phyloP scores from a whole-genome alignment of 805 yeast species.

The Isabelozyma gotoi region DNA sequence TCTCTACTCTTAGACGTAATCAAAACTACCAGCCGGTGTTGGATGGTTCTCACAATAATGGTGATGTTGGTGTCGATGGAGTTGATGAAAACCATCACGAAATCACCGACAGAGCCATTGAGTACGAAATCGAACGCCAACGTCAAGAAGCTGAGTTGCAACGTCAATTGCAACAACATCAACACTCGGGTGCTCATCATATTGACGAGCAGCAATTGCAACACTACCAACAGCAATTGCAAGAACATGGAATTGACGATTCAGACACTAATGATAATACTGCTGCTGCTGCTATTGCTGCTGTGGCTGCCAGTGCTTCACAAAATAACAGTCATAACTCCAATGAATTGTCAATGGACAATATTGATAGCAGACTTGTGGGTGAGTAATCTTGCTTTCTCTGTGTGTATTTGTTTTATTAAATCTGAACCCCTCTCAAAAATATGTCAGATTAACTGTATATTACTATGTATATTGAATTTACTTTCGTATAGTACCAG shows the following conservation, averaged over 20 bases:
- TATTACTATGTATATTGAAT: not conserved
- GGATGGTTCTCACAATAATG: slow-evolving; percentile 1
- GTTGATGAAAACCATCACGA: slow-evolving; percentile 9
- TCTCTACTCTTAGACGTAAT: not conserved
- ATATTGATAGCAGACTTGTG: slow-evolving; percentile 44
- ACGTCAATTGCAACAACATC: slow-evolving; percentile 21
- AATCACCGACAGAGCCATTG: slow-evolving; percentile 14
- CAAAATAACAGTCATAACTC: slow-evolving; percentile 20
- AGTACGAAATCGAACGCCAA: slow-evolving; percentile 14
- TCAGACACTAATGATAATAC: slow-evolving; percentile 18
- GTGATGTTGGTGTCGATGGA: slow-evolving; percentile 7
- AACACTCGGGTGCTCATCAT: slow-evolving; percentile 19
- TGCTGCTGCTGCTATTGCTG: slow-evolving; percentile 44
- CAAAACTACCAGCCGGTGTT: slow-evolving; percentile 2
- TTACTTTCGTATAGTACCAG: not conserved
- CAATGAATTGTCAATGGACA: slow-evolving; percentile 40
- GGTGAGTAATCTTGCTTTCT: slow-evolving; percentile 41
- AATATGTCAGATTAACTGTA: not conserved
- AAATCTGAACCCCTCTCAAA: too few relatives aligned
- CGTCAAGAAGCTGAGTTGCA: slow-evolving; percentile 22
- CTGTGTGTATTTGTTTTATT: too few relatives aligned
- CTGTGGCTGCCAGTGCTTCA: slow-evolving; percentile 38
- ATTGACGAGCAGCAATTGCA: slow-evolving; percentile 20
- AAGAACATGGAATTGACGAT: slow-evolving; percentile 11
- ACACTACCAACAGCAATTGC: slow-evolving; percentile 30